phyloP scores from a whole-genome alignment of 768 basidiomycete genomes.

The Pleurotus ostreatus region DNA sequence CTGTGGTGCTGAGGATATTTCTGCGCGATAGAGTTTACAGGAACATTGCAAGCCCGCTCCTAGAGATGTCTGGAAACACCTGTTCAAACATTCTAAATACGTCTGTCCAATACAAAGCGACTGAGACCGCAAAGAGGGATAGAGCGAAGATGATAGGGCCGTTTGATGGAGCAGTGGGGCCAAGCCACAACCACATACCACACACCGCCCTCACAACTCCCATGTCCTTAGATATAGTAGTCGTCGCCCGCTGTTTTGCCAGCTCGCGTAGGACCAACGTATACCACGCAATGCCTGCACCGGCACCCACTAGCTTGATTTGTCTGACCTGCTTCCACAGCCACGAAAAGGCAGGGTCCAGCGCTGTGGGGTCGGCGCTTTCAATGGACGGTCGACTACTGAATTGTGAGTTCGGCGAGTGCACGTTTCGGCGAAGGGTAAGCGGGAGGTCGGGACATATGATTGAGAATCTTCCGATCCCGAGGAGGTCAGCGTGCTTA shows the following conservation, averaged over 20 bases:
- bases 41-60: too few relatives aligned
- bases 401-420: slow-evolving; percentile 26
- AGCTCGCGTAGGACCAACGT: slow-evolving; percentile 46
- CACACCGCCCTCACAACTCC: background rate
- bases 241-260: background rate
- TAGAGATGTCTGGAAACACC: too few relatives aligned
- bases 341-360: slow-evolving; percentile 19
- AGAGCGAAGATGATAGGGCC: background rate
- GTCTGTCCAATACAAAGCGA: background rate
- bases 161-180: background rate
- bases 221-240: background rate
- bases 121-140: background rate
- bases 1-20: too few relatives aligned
- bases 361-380: background rate
- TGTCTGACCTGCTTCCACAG: slow-evolving; percentile 33
- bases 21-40: too few relatives aligned
- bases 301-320: slow-evolving; percentile 63
- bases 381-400: slow-evolving; percentile 31
- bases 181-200: slow-evolving; percentile 10
- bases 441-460: slow-evolving; percentile 57
- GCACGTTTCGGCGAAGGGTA: slow-evolving; percentile 21
- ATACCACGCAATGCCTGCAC: slow-evolving; percentile 66
- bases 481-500: slow-evolving; percentile 68
- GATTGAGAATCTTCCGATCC: slow-evolving; percentile 68
- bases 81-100: too few relatives aligned